Evolutionary conservation across 768 basidiomycete species (phyloP).

Genomic region (Lactarius deliciosus): DNA sequence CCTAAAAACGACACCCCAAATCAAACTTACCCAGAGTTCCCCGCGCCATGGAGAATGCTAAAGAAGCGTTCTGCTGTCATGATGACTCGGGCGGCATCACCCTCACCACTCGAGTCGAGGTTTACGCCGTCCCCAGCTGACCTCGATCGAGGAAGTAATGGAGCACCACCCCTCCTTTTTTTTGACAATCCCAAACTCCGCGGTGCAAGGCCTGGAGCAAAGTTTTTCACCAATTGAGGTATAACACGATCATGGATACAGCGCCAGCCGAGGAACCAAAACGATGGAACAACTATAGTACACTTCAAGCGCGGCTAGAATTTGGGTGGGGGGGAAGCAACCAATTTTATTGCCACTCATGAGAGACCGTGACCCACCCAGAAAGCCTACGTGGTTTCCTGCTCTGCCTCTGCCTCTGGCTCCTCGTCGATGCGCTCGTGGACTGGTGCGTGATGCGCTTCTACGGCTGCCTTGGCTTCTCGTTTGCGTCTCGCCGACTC

Average conservation of each 20-base stretch:
- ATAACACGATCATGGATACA: constrained; percentile 20
- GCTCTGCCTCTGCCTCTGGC: constrained; percentile 63
- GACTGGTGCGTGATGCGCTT: constrained; percentile 47
- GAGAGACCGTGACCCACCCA: not conserved
- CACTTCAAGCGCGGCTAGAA: constrained; percentile 20
- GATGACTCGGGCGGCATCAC: not conserved
- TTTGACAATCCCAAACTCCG: constrained; percentile 12
- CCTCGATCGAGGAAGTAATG: not conserved
- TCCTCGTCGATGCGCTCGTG: constrained; percentile 71
- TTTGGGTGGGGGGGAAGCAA: constrained; percentile 1
- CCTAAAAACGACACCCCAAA: not conserved
- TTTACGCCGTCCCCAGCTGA: not conserved
- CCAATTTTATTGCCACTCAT: constrained; percentile 1
- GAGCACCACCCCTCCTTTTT: not conserved
- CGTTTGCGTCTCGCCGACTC: constrained; percentile 86
- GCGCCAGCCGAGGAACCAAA: constrained; percentile 2
- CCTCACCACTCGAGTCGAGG: not conserved
- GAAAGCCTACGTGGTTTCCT: constrained; percentile 35
- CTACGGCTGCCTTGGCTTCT: constrained; percentile 62
- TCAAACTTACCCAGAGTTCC: not conserved
- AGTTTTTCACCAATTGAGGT: constrained; percentile 20
- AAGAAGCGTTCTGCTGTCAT: not conserved
- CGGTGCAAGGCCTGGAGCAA: not conserved
- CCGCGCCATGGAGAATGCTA: not conserved
- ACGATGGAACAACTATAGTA: constrained; percentile 22